Base-by-base conservation (phyloP, 495 filamentous ascomycete species). In the Penicillium antarcticum region DNA sequence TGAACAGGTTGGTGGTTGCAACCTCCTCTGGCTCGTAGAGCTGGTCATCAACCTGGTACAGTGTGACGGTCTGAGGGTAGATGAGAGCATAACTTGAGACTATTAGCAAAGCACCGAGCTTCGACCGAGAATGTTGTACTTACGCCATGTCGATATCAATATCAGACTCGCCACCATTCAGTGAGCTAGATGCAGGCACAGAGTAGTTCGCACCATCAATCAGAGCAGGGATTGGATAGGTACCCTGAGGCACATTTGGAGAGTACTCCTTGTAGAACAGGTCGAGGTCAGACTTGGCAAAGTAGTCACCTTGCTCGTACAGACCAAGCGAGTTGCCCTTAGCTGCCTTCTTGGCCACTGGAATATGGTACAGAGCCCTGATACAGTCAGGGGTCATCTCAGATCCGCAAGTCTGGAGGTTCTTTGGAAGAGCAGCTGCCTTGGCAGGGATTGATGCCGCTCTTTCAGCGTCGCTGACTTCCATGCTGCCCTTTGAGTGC, bases 31-130 rank as follows among this genome's bases (percentile, higher is more conserved):
- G 64, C 18, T 70, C 59, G 45, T 76, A 74, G 46, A 71, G 68
- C 37, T 74, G 66, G 53, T 82, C 79, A 51, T 82, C 81, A 0
- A 73, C 72, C 50, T 85, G 80, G 53, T 75, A 84, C 10, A 85
- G 67, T 26, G 79, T 77, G 0, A 80, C 69, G 1, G 67, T 71
- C 51, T 84, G 82, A 3, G 81, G 81, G 44, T 76, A 81, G 54
- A 83, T 69, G 16, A 71, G 45, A 4, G 72, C 42, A 51, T 69
- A 74, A 14, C 61, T 63, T 40, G 26, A 12, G 4, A 34, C 6
- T 2, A 5, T 48, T 21, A 51, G 53, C 44, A 48, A 49, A 18
- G 1, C 5, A 2, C 11, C n/a, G n/a, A n/a, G n/a, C n/a, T n/a
- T n/a, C n/a, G n/a, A 18, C 1, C 9, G 8, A 31, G 8, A 1